Conservation (phyloP, 2,329 filamentous ascomycete genomes). For the Penicillium sp. region DNA sequence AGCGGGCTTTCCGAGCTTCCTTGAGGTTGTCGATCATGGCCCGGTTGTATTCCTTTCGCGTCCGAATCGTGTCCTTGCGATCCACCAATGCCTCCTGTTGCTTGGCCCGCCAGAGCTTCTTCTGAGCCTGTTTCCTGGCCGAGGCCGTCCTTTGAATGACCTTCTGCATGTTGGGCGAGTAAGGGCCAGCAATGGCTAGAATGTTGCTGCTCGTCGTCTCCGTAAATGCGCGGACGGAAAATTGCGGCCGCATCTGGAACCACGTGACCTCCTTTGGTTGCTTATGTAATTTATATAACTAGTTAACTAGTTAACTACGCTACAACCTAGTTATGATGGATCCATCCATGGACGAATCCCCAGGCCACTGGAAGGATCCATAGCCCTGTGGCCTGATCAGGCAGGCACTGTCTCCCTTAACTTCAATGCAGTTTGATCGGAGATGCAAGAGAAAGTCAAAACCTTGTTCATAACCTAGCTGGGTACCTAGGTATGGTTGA, state of each 20-base stretch:
- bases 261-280: conserved; percentile 19
- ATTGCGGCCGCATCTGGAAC: conserved; percentile 25
- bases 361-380: too few species aligned
- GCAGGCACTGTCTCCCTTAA: too few species aligned
- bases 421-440: too few species aligned
- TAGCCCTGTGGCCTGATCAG: not conserved
- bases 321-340: too few species aligned
- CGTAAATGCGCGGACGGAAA: conserved; percentile 26
- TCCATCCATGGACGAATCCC: too few species aligned
- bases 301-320: too few species aligned
- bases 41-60: conserved; percentile 35
- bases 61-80: conserved; percentile 32
- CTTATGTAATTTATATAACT: not conserved
- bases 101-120: conserved; percentile 48
- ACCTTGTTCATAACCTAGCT: too few species aligned
- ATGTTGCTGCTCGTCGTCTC: conserved; percentile 23
- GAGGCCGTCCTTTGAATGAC: conserved; percentile 66
- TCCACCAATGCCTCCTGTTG: conserved; percentile 44
- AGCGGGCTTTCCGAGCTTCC: conserved; percentile 58
- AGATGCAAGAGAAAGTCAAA: too few species aligned
- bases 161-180: conserved; percentile 65
- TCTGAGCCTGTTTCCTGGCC: conserved; percentile 64
- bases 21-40: conserved; percentile 43
- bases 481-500: too few species aligned
- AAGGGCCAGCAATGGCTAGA: conserved; percentile 36